Percentiles rank a stretch among this genome's conserved stretches.
Evolutionary conservation across 2,329 filamentous ascomycete genomes (phyloP).

Genomic region (Pyrenophora graminea): DNA sequence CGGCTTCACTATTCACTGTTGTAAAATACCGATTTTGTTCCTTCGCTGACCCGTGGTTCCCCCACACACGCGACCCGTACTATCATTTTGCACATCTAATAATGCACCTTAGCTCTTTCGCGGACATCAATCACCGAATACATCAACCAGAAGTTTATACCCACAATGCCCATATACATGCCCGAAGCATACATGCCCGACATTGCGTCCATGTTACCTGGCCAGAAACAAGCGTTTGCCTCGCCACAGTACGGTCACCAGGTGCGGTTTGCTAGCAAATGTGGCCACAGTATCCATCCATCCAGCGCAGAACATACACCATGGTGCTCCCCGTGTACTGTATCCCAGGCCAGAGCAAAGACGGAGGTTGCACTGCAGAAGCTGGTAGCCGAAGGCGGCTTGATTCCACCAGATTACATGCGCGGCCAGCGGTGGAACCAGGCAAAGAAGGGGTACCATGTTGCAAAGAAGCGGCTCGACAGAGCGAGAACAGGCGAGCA

Average conservation of each 20-base stretch:
- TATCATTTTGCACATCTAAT: slow-evolving; percentile 8
- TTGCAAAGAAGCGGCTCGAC: slow-evolving; percentile 18
- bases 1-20: slow-evolving; percentile 3
- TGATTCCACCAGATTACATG: slow-evolving; percentile 11
- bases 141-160: slow-evolving; percentile 11
- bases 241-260: slow-evolving; percentile 15
- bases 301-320: slow-evolving; percentile 24
- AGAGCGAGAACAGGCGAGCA: slow-evolving; percentile 18
- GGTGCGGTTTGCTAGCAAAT: slow-evolving; percentile 22
- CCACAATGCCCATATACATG: slow-evolving; percentile 11
- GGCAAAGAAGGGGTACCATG: slow-evolving; percentile 23
- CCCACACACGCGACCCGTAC: slow-evolving; percentile 19
- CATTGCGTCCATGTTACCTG: not conserved
- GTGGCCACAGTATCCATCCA: slow-evolving; percentile 30
- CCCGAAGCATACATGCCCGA: slow-evolving; percentile 5
- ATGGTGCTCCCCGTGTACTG: slow-evolving; percentile 24
- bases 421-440: slow-evolving; percentile 26
- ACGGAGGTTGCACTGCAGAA: slow-evolving; percentile 16
- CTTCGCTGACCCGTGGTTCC: slow-evolving; percentile 16
- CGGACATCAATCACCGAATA: slow-evolving; percentile 14
- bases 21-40: not conserved
- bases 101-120: slow-evolving; percentile 15
- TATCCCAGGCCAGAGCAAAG: slow-evolving; percentile 17
- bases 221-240: slow-evolving; percentile 3
- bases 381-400: slow-evolving; percentile 22